A percentile compares a stretch with the other conserved stretches of the same genome.
phyloP scores from a whole-genome alignment of 345 rosid genomes.

The Pugionium dolabratum region DNA sequence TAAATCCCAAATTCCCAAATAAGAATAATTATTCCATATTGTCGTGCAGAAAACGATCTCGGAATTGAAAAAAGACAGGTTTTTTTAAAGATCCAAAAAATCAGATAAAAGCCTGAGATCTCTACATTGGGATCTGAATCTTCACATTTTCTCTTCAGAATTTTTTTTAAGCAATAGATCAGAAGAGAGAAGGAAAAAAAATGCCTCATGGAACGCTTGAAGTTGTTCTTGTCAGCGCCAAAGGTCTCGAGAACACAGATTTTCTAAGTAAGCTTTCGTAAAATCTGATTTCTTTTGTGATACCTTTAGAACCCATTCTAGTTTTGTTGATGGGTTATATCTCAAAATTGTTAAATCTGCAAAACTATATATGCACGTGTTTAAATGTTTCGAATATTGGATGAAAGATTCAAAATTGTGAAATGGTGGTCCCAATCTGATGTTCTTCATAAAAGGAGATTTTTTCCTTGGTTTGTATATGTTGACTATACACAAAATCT shows the following conservation, averaged over 20 bases:
- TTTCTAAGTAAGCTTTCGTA: conserved; percentile 47
- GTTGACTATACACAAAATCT: conserved; percentile 1
- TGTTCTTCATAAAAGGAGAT: background rate
- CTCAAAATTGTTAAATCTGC: conserved; percentile 18
- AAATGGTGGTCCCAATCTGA: background rate
- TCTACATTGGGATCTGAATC: conserved; percentile 33
- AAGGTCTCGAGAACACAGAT: conserved; percentile 63
- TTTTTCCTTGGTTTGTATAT: background rate
- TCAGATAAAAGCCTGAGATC: conserved; percentile 33
- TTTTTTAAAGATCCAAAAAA: conserved; percentile 24
- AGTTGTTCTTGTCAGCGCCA: conserved; percentile 62
- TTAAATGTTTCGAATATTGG: conserved; percentile 13
- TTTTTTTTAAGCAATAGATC: background rate
- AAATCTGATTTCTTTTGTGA: background rate
- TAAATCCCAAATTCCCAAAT: background rate
- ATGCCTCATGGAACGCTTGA: conserved; percentile 69
- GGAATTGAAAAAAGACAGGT: background rate
- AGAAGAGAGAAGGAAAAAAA: background rate
- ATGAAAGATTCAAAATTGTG: conserved; percentile 7
- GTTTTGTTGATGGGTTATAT: conserved; percentile 25
- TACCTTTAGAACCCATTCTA: conserved; percentile 1
- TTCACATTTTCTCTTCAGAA: conserved; percentile 20
- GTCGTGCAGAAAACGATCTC: conserved; percentile 28
- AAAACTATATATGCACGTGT: background rate
- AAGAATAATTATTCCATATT: background rate